Evolutionary conservation across 345 rosid species (phyloP).

Genomic region (Psidium guajava): DNA sequence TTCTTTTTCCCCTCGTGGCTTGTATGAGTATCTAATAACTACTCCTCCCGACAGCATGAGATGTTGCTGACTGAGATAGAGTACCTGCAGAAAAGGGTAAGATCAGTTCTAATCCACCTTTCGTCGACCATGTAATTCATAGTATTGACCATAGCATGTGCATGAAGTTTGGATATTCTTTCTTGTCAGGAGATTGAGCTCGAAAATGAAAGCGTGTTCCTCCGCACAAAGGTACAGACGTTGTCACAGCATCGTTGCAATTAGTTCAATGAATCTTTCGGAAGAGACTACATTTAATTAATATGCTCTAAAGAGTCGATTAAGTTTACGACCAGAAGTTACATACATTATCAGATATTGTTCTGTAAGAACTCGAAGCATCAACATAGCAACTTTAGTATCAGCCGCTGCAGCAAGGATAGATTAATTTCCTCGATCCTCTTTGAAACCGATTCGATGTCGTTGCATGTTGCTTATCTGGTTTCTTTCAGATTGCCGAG

Average conservation of each 20-base stretch:
- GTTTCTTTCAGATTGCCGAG: slow-evolving; percentile 55
- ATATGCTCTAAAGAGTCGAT: background rate
- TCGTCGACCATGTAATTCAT: background rate
- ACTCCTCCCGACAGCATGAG: slow-evolving; percentile 60
- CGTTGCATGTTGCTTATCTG: background rate
- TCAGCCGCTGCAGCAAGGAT: background rate
- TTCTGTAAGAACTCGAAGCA: background rate
- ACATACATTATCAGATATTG: background rate
- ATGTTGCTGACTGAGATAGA: slow-evolving; percentile 90
- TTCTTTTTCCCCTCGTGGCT: background rate
- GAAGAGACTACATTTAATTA: background rate
- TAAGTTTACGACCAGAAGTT: background rate
- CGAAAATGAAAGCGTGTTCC: slow-evolving; percentile 78
- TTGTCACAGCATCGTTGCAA: background rate
- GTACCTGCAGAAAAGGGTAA: slow-evolving; percentile 82
- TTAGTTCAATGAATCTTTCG: background rate
- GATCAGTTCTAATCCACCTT: background rate
- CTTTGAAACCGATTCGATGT: background rate
- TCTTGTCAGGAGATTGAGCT: slow-evolving; percentile 66
- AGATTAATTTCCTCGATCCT: background rate
- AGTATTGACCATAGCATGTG: background rate
- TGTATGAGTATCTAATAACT: background rate
- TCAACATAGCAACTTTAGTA: background rate
- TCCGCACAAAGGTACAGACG: slow-evolving; percentile 58
- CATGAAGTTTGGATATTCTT: background rate